Conservation (phyloP, 2,329 filamentous ascomycete species). For the Hortaea werneckii region DNA sequence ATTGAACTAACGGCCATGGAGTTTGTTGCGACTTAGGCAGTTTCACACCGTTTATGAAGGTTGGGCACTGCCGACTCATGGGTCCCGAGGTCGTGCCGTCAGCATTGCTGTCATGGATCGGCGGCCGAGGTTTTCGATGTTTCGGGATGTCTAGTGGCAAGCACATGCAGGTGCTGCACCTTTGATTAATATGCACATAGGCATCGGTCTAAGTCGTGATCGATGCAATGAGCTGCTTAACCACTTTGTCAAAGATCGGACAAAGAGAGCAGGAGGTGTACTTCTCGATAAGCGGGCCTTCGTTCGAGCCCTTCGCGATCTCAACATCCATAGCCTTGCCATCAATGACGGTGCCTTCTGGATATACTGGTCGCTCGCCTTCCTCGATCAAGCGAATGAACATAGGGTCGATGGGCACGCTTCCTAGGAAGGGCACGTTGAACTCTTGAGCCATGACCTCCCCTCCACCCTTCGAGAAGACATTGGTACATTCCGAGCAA, state of each 20-base stretch:
- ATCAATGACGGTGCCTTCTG: slow-evolving; percentile 53
- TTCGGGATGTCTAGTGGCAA: too few species aligned
- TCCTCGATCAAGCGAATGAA: slow-evolving; percentile 84
- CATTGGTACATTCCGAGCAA: slow-evolving; percentile 74
- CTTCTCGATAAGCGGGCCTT: slow-evolving; percentile 53
- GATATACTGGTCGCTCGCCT: slow-evolving; percentile 54
- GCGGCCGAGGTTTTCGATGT: too few species aligned
- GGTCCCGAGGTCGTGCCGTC: background rate
- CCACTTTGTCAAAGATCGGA: slow-evolving; percentile 58
- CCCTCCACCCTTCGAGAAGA: slow-evolving; percentile 87
- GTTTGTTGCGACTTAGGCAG: background rate
- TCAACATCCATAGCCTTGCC: slow-evolving; percentile 39
- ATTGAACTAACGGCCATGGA: background rate
- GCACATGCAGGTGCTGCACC: too few species aligned
- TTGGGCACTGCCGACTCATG: background rate
- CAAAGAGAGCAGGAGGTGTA: slow-evolving; percentile 62
- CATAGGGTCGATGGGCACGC: slow-evolving; percentile 83
- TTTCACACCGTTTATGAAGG: too few species aligned
- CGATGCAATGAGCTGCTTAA: slow-evolving; percentile 14
- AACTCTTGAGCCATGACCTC: slow-evolving; percentile 83
- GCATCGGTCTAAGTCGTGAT: background rate
- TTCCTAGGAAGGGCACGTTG: slow-evolving; percentile 70
- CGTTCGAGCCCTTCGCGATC: slow-evolving; percentile 15
- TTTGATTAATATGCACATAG: too few species aligned
- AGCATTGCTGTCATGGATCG: background rate